Evolutionary conservation across 2,329 filamentous ascomycete species (phyloP).

Genomic region (Fusarium illudens): DNA sequence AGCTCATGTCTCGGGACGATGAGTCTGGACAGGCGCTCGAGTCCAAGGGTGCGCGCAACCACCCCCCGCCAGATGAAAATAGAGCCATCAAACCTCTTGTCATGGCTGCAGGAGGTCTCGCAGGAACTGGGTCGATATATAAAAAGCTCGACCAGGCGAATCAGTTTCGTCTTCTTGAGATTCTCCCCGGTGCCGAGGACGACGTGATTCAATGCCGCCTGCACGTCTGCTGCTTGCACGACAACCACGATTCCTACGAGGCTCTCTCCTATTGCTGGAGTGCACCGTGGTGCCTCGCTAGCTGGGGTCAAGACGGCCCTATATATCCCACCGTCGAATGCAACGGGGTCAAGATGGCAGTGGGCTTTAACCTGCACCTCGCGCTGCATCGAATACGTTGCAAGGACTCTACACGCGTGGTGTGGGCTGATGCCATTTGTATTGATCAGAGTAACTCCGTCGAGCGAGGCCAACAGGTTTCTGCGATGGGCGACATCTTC

Average conservation of each 20-base stretch:
- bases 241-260: not conserved
- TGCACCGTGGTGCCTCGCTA: not conserved
- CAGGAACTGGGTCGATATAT: too few species aligned
- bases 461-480: not conserved
- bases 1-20: too few species aligned
- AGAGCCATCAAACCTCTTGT: too few species aligned
- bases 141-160: too few species aligned
- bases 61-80: too few species aligned
- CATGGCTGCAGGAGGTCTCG: too few species aligned
- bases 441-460: not conserved
- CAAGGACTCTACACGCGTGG: not conserved
- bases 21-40: too few species aligned
- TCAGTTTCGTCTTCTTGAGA: not conserved
- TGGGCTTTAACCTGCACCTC: not conserved
- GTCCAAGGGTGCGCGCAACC: too few species aligned
- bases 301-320: not conserved
- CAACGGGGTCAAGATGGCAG: not conserved
- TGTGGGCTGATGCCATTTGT: not conserved
- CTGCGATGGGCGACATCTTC: not conserved
- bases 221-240: not conserved
- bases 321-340: not conserved
- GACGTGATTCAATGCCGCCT: not conserved
- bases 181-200: not conserved
- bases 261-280: not conserved
- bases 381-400: not conserved